These are phyloP conservation scores for Termitomyces sp. DNA, from an alignment of 768 basidiomycete genomes.

Conservation along the genomic window DNA sequence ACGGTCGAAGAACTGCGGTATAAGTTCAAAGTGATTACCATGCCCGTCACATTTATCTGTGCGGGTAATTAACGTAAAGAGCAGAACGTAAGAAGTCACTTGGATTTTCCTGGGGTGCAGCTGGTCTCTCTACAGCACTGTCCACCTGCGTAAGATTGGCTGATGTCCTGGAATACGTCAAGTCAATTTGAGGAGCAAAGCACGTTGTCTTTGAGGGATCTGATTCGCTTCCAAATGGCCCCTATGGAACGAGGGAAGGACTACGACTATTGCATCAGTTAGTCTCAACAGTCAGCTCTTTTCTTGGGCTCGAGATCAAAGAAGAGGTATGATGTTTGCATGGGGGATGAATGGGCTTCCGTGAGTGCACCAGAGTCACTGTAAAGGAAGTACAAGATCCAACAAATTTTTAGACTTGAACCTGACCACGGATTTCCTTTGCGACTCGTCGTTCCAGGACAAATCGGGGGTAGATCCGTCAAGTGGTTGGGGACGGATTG, in stretches of 20 bases:
- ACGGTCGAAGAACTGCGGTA: conserved; percentile 39
- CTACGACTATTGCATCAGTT: background rate
- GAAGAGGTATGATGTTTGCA: conserved; percentile 47
- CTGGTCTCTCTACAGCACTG: conserved; percentile 47
- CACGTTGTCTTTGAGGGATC: conserved; percentile 58
- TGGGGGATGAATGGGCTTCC: conserved; percentile 59
- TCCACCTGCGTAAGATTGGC: conserved; percentile 57
- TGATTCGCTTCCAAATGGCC: conserved; percentile 53
- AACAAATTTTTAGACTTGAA: conserved; percentile 23
- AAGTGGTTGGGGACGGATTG: conserved; percentile 59
- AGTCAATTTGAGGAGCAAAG: conserved; percentile 28
- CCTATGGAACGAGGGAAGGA: conserved; percentile 50
- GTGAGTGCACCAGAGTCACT: conserved; percentile 3
- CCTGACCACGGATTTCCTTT: conserved; percentile 66
- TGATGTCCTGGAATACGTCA: conserved; percentile 45
- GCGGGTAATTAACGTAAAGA: conserved; percentile 61
- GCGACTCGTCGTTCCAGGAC: conserved; percentile 57
- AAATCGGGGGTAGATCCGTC: conserved; percentile 57
- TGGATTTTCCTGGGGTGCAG: conserved; percentile 54
- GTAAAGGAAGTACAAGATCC: background rate
- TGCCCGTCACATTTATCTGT: conserved; percentile 59
- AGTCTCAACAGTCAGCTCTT: conserved; percentile 15
- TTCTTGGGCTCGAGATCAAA: conserved; percentile 38
- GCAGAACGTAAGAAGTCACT: conserved; percentile 55
- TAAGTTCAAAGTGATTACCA: conserved; percentile 46